phyloP scores from a whole-genome alignment of 305 asterid species.

The Striga hermonthica region DNA sequence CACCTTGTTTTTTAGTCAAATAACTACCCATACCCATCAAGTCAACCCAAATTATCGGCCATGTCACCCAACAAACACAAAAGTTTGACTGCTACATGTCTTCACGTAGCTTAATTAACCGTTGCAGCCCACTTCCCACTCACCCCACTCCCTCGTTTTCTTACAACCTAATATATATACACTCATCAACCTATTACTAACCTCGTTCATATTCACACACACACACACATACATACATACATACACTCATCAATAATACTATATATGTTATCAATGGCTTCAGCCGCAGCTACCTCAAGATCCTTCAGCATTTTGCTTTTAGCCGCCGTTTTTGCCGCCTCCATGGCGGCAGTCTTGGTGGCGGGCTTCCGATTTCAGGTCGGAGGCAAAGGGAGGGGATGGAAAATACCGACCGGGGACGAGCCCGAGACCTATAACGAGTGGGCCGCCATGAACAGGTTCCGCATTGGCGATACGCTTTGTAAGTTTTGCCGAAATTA shows the following conservation, averaged over 20 bases:
- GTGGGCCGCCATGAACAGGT: constrained; percentile 77
- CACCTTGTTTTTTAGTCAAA: too few species aligned
- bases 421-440: constrained; percentile 60
- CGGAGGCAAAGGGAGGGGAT: constrained; percentile 48
- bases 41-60: background rate
- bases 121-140: constrained; percentile 36
- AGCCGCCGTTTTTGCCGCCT: constrained; percentile 34
- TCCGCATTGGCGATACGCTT: constrained; percentile 63
- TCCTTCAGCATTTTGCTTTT: constrained; percentile 25
- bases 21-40: background rate
- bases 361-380: constrained; percentile 51
- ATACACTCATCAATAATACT: background rate
- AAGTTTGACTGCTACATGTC: constrained; percentile 25
- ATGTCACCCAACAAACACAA: constrained; percentile 16
- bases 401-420: constrained; percentile 57
- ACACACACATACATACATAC: background rate
- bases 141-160: too few species aligned
- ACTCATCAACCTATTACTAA: too few species aligned
- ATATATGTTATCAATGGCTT: constrained; percentile 36
- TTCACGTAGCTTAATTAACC: constrained; percentile 37
- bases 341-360: constrained; percentile 27
- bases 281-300: constrained; percentile 17
- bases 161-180: too few species aligned
- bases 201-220: background rate
- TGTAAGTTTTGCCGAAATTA: constrained; percentile 36